Evolutionary conservation across 2,329 filamentous ascomycete genomes (phyloP).

Genomic region (Didymella segeticola): DNA sequence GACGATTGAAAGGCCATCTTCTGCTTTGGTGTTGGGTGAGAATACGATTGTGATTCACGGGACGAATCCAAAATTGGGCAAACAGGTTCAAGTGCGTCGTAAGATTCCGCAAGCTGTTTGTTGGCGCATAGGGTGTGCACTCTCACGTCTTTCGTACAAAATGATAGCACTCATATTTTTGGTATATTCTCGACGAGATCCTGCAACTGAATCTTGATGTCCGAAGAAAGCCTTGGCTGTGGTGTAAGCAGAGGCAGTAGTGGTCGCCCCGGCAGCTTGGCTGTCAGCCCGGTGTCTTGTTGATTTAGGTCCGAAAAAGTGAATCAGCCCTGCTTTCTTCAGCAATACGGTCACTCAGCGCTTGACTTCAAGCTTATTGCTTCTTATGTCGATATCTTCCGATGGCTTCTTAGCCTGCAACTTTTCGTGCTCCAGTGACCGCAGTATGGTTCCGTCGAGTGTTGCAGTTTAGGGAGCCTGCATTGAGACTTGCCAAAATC

Average conservation of each 20-base stretch:
- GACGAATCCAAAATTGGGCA: no score
- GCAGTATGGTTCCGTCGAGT: not conserved
- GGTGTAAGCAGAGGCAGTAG: not conserved
- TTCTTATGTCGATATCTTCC: no score
- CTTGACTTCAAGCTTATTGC: no score
- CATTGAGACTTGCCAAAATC: not conserved
- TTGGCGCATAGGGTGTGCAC: not conserved
- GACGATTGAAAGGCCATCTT: slow-evolving; percentile 25
- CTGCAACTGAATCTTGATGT: not conserved
- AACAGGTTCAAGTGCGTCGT: no score
- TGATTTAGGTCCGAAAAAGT: not conserved
- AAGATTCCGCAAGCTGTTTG: not conserved
- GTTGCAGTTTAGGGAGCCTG: not conserved
- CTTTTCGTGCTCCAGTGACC: not conserved
- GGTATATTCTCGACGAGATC: not conserved
- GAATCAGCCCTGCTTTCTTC: not conserved
- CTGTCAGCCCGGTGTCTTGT: slow-evolving; percentile 1
- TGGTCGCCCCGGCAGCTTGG: not conserved
- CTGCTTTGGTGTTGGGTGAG: not conserved
- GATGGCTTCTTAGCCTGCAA: no score
- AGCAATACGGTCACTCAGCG: not conserved
- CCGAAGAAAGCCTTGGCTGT: not conserved
- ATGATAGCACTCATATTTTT: not conserved
- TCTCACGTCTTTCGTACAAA: not conserved
- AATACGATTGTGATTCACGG: slow-evolving; percentile 1